Conservation (phyloP, 805 yeast genomes). For the Myxozyma udenii region DNA sequence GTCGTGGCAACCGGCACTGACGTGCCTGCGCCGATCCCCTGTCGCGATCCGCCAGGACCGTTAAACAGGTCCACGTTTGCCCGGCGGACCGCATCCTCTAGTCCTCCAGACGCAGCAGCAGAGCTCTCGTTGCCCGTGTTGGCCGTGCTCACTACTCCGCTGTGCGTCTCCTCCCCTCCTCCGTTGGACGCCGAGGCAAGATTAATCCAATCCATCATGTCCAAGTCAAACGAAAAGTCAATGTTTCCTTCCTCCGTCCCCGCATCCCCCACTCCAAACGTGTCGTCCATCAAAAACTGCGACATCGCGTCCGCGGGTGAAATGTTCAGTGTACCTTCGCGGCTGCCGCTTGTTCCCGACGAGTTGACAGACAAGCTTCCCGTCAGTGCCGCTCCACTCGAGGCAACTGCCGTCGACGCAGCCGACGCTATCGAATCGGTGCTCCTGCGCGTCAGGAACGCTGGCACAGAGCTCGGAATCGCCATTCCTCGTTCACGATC, state of each 20-base stretch:
- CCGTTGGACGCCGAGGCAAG: constrained; percentile 19
- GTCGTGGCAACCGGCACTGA: neutral
- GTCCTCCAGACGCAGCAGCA: constrained; percentile 1
- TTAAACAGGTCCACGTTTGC: constrained; percentile 25
- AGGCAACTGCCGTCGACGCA: neutral
- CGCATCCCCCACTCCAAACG: constrained; percentile 19
- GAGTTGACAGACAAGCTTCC: neutral
- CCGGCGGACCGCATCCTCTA: constrained; percentile 22
- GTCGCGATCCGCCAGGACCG: constrained; percentile 28
- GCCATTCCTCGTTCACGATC: constrained; percentile 19
- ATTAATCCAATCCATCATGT: constrained; percentile 30
- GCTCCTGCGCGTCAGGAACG: neutral
- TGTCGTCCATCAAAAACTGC: constrained; percentile 29
- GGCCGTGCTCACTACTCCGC: constrained; percentile 4
- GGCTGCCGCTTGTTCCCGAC: constrained; percentile 1
- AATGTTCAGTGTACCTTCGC: constrained; percentile 14
- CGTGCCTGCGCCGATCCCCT: constrained; percentile 11
- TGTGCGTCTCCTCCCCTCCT: neutral
- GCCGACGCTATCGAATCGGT: neutral
- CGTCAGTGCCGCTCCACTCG: constrained; percentile 1
- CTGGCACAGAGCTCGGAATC: constrained; percentile 15
- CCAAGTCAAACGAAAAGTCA: constrained; percentile 27
- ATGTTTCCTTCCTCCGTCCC: constrained; percentile 17
- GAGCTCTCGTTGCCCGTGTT: neutral
- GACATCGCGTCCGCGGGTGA: constrained; percentile 31